Evolutionary conservation across 2,329 filamentous ascomycete genomes (phyloP).

Genomic region (Samsoniella hepiali): DNA sequence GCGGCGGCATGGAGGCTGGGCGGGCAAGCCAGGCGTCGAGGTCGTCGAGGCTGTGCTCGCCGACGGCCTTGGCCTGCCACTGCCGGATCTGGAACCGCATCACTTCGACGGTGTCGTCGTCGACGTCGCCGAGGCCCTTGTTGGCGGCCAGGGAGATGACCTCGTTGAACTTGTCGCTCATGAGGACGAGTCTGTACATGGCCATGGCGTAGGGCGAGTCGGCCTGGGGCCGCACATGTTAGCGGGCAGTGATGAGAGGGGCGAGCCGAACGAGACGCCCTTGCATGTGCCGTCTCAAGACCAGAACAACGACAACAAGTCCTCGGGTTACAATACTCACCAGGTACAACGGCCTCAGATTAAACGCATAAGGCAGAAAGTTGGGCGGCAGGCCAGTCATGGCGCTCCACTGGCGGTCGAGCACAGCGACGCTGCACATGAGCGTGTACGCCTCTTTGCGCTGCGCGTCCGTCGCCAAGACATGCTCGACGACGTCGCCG

Average conservation of each 20-base stretch:
- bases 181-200: conserved; percentile 23
- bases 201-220: conserved; percentile 22
- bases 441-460: conserved; percentile 12
- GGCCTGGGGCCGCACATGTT: background rate
- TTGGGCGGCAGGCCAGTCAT: conserved; percentile 21
- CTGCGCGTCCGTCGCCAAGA: conserved; percentile 13
- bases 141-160: conserved; percentile 20
- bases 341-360: conserved; percentile 10
- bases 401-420: conserved; percentile 23
- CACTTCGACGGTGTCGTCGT: conserved; percentile 29
- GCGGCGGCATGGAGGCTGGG: background rate
- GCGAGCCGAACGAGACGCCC: background rate
- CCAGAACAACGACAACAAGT: too few relatives aligned
- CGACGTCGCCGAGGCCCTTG: conserved; percentile 20
- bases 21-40: background rate
- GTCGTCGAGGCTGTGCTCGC: background rate
- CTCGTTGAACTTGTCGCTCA: conserved; percentile 25
- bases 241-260: too few relatives aligned
- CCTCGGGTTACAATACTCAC: background rate
- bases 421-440: conserved; percentile 19
- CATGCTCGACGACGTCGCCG: conserved; percentile 25
- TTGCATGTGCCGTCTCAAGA: too few relatives aligned
- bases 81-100: conserved; percentile 31
- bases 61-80: conserved; percentile 27
- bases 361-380: conserved; percentile 16